These are phyloP conservation scores for Dimocarpus longan DNA, from an alignment of 345 rosid genomes.

Conservation along the genomic window DNA sequence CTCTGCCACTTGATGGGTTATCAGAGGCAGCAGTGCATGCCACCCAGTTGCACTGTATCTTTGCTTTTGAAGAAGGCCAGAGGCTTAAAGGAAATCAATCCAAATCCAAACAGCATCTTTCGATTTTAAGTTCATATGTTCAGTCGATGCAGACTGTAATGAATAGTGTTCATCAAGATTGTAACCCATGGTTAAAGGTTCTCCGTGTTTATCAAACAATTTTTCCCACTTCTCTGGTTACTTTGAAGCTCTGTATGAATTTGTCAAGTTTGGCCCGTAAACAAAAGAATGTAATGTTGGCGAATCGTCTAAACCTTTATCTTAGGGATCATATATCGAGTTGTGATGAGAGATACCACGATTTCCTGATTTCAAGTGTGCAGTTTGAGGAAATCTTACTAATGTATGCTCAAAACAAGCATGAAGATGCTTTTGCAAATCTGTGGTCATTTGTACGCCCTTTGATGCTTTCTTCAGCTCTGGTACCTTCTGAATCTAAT, in stretches of 20 bases:
- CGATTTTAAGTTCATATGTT: slow-evolving; percentile 57
- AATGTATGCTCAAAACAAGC: slow-evolving; percentile 65
- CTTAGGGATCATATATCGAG: slow-evolving; percentile 52
- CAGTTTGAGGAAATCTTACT: slow-evolving; percentile 72
- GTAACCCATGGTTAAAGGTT: slow-evolving; percentile 83
- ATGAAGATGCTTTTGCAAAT: slow-evolving; percentile 69
- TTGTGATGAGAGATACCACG: slow-evolving; percentile 51
- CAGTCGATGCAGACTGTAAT: slow-evolving; percentile 57
- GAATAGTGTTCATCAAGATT: slow-evolving; percentile 64
- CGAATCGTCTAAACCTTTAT: slow-evolving; percentile 57
- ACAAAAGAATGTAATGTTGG: slow-evolving; percentile 71
- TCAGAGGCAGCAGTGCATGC: slow-evolving; percentile 73
- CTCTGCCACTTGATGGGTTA: slow-evolving; percentile 77
- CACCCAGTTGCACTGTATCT: slow-evolving; percentile 84
- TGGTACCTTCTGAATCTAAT: slow-evolving; percentile 46
- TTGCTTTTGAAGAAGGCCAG: slow-evolving; percentile 63
- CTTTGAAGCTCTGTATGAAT: slow-evolving; percentile 74
- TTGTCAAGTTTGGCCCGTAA: slow-evolving; percentile 78
- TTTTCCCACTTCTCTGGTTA: slow-evolving; percentile 64
- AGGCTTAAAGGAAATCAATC: slow-evolving; percentile 40
- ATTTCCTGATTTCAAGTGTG: slow-evolving; percentile 53
- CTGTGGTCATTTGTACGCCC: slow-evolving; percentile 77
- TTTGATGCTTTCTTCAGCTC: slow-evolving; percentile 53
- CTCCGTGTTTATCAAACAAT: slow-evolving; percentile 68
- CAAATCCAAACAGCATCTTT: slow-evolving; percentile 41